Conservation (phyloP, 2,329 filamentous ascomycete genomes). For the Lasiodiplodia hormozganensis region DNA sequence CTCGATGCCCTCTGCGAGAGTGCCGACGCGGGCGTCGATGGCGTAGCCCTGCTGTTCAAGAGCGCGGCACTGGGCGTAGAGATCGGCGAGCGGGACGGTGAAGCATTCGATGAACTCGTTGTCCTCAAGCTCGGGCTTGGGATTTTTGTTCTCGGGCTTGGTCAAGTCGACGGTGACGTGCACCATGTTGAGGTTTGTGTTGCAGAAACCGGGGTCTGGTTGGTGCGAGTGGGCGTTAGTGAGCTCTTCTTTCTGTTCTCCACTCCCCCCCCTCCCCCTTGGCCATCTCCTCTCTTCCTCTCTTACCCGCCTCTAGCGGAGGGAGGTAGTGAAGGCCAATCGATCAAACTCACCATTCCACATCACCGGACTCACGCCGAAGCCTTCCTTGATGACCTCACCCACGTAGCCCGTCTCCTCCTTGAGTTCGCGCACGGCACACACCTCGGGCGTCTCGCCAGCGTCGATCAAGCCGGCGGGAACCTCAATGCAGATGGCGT, state of each 20-base stretch:
- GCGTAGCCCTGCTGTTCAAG: conserved; percentile 76
- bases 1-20: conserved; percentile 79
- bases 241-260: background rate
- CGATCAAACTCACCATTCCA: conserved; percentile 47
- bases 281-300: background rate
- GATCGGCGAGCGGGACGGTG: conserved; percentile 65
- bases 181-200: conserved; percentile 64
- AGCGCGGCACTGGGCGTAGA: conserved; percentile 71
- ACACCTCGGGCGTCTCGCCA: conserved; percentile 63
- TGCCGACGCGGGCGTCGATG: conserved; percentile 80
- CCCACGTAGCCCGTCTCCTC: conserved; percentile 72
- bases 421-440: conserved; percentile 66
- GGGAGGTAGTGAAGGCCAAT: background rate
- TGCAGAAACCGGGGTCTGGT: conserved; percentile 51
- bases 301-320: background rate
- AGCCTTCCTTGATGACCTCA: conserved; percentile 41
- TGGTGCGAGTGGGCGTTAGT: background rate
- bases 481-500: conserved; percentile 67
- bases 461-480: conserved; percentile 68
- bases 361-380: conserved; percentile 50
- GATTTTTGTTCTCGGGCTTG: conserved; percentile 71
- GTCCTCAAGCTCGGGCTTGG: conserved; percentile 72
- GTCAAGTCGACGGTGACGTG: conserved; percentile 76
- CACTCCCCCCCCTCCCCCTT: background rate
- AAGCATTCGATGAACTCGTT: conserved; percentile 86